Base-by-base conservation (phyloP, 352 stramenopile species). In the Phytophthora vignae region DNA sequence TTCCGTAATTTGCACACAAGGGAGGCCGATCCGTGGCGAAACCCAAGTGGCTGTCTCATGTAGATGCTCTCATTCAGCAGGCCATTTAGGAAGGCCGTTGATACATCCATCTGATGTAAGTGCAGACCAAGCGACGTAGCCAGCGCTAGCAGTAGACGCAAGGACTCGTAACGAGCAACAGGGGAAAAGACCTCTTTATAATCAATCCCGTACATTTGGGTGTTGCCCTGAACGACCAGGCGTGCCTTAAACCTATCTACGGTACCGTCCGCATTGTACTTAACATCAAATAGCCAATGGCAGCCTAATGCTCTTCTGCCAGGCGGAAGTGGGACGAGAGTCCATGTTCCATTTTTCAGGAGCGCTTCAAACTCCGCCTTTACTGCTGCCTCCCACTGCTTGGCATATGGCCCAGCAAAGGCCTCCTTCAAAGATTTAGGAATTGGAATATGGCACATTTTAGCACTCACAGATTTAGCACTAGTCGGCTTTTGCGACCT, bases 281-380 rank as follows among this genome's bases (percentile, higher is more conserved):
- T 61, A 14, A 69, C 53, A 27, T 56, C 62, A 58, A 63, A 58
- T n/a, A 69, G 6, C 44, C 40, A 69, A 36, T 64, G 62, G 19
- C 54, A 69, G 1, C 44, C 62, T 25, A 62, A 36, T 42, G 31
- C 25, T 14, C 9, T 61, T 48, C 62, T 42, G 36, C 11, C 36
- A 42, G 36, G 36, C 36, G 36, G 40, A 19, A 48, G 40, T 19
- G 40, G 14, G 4, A 48, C 40, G 2, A 48, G 14, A 19, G 12
- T 19, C 40, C 40, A 48, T 48, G 14, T 48, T 19, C 15, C 14
- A 48, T 48, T 48, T 8, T 8, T 19, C 12, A 19, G 4, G 12
- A 48, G 15, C 40, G 40, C 40, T 19, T 48, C 14, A 48, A 40
- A 40, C 33, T 40, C 33, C 1, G 40, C 14, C n/a, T 48, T 17